Conservation (phyloP, 176 grass and related monocot species). For the Triticum monococcum region DNA sequence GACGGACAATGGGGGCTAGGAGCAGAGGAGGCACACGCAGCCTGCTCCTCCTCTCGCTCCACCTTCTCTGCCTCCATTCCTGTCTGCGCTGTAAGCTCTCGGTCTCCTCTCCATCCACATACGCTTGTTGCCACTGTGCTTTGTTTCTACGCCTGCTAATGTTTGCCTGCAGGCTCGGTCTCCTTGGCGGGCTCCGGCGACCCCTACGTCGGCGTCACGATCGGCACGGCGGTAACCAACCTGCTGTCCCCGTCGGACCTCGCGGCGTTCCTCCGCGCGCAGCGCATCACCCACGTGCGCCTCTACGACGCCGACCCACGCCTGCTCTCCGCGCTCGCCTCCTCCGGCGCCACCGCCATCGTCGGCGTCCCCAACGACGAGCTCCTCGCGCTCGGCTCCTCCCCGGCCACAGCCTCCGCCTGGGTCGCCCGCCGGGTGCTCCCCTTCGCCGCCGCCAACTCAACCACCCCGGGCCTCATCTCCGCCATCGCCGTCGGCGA, state of each 20-base stretch:
- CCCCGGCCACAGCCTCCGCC: slow-evolving; percentile 48
- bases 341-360: slow-evolving; percentile 56
- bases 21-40: slow-evolving; percentile 34
- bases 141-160: slow-evolving; percentile 24
- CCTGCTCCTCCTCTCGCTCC: slow-evolving; percentile 19
- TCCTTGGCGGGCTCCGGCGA: slow-evolving; percentile 20
- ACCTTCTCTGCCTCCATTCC: slow-evolving; percentile 38
- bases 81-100: slow-evolving; percentile 39
- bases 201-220: slow-evolving; percentile 81
- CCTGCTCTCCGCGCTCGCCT: slow-evolving; percentile 62
- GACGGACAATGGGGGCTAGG: slow-evolving; percentile 46
- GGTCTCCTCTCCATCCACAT: neutral
- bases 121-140: neutral
- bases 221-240: slow-evolving; percentile 80
- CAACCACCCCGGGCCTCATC: slow-evolving; percentile 33
- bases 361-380: slow-evolving; percentile 91
- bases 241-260: slow-evolving; percentile 79
- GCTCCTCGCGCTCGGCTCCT: slow-evolving; percentile 89
- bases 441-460: slow-evolving; percentile 49
- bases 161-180: neutral
- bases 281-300: slow-evolving; percentile 79
- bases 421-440: slow-evolving; percentile 73
- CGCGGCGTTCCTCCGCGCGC: slow-evolving; percentile 57
- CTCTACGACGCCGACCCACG: slow-evolving; percentile 83
- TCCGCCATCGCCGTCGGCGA: slow-evolving; percentile 78